Evolutionary conservation across 495 filamentous ascomycete species (phyloP), one percentile per base, ranked within the genome.

Genomic region (Hypoxylon crocopeplum): DNA sequence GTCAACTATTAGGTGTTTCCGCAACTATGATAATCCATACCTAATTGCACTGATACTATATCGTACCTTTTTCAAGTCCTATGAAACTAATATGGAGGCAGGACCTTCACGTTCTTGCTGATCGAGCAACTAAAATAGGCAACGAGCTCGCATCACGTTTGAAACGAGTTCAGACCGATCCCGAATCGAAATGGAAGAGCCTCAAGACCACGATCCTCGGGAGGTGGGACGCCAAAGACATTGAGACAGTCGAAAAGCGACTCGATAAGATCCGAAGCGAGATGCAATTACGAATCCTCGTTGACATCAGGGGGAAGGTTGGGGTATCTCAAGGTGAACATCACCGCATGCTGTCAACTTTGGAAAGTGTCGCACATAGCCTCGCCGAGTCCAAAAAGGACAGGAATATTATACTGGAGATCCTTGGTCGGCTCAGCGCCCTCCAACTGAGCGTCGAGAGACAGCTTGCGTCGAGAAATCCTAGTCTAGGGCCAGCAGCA

Each of bases 171-270:
- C 30, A 33, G 4, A 24, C 29, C 7, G 24, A 42, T 10, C 17
- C 48, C 3, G 39, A 19, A 33, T 48, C 44, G 7, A 40, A 27
- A 30, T 32, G 36, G 37, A 50, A 38, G 16, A 32, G 34, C 19
- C 7, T 53, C 12, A 53, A 40, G 22, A 16, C 37, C 4, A 22
- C n/a, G 7, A 15, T 45, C 10, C 21, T 22, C 10, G 47, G 47
- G 15, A 46, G 37, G 47, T 59, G 47, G 56, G 21, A 59, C 15
- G 48, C 39, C 7, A 29, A 46, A 6, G 56, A 59, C 1, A 52
- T 59, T 19, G 48, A 52, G 1, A 32, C 20, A 12, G 34, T 21
- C 6, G 56, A 59, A 20, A 46, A 47, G 33, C 39, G 30, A 10
- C 41, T 59, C 21, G 22, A 27, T 16, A 33, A 7, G 30, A 58